Percentiles rank a stretch among this genome's conserved stretches.
Conservation (phyloP, 1,284 basidiomycete genomes). For the Tilletiaria anomala region DNA sequence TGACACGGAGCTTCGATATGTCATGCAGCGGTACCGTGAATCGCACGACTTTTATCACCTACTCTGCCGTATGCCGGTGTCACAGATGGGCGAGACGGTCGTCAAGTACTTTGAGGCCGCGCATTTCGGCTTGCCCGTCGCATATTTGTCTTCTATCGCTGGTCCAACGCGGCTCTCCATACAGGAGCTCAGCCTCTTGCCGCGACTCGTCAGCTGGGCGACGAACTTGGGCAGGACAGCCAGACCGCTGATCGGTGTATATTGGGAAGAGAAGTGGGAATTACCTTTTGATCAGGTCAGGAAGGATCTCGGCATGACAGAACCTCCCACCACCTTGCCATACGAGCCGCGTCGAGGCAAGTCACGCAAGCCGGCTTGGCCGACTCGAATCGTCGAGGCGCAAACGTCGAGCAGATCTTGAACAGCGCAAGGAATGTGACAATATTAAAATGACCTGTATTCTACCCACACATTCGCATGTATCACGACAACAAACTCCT, state of each 20-base stretch:
- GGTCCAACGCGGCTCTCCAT: constrained; percentile 43
- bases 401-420: constrained; percentile 21
- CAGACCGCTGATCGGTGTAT: constrained; percentile 68
- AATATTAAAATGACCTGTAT: no score
- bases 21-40: constrained; percentile 95
- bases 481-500: no score
- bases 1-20: constrained; percentile 55
- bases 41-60: constrained; percentile 91
- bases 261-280: constrained; percentile 91
- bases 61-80: constrained; percentile 71
- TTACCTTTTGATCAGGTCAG: constrained; percentile 66
- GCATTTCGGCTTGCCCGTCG: constrained; percentile 80
- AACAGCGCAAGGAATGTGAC: no score
- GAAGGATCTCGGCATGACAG: constrained; percentile 52
- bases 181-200: constrained; percentile 3
- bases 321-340: neutral
- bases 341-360: neutral
- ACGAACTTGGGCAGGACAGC: constrained; percentile 4
- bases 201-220: constrained; percentile 2
- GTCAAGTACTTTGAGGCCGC: constrained; percentile 91
- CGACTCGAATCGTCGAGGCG: neutral
- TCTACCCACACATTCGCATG: no score
- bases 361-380: neutral
- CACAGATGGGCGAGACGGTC: constrained; percentile 80
- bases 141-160: constrained; percentile 64